These are phyloP conservation scores for Trichophyton schoenleinii DNA, from an alignment of 2,329 filamentous ascomycete species.

Conservation along the genomic window DNA sequence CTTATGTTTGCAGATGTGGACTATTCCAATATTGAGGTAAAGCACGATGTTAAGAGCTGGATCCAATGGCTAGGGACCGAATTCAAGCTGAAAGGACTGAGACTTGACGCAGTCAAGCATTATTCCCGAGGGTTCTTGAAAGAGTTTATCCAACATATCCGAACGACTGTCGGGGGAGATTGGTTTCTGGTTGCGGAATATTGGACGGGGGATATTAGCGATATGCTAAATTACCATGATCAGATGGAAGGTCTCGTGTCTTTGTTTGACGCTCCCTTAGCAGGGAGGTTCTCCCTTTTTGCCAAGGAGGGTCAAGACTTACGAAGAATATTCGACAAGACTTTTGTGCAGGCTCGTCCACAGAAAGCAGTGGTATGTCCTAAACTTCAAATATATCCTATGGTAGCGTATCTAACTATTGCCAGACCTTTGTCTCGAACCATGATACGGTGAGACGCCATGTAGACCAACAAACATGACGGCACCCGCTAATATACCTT, in stretches of 20 bases:
- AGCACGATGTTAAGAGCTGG: conserved; percentile 53
- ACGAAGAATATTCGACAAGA: conserved; percentile 49
- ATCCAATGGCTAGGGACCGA: conserved; percentile 53
- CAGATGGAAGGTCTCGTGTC: conserved; percentile 46
- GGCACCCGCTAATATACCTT: conserved; percentile 9
- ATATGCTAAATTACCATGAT: conserved; percentile 46
- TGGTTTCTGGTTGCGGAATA: conserved; percentile 60
- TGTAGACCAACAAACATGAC: not conserved
- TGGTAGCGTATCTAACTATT: not conserved
- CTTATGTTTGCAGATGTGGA: conserved; percentile 63
- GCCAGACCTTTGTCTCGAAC: conserved; percentile 54
- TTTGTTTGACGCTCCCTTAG: conserved; percentile 56
- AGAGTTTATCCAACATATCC: conserved; percentile 49
- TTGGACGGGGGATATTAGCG: conserved; percentile 48
- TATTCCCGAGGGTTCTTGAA: conserved; percentile 55
- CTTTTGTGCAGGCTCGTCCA: conserved; percentile 44
- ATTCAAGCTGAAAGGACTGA: conserved; percentile 51
- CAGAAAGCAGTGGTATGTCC: conserved; percentile 44
- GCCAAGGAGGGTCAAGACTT: conserved; percentile 49
- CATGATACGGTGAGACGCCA: conserved; percentile 47
- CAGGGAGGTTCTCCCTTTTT: conserved; percentile 53
- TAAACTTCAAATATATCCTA: not conserved
- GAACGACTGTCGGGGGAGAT: conserved; percentile 37
- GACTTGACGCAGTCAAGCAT: conserved; percentile 62
- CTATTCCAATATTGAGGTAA: conserved; percentile 51